phyloP scores from a whole-genome alignment of 75 land plant species.

The Selaginella moellendorffii region DNA sequence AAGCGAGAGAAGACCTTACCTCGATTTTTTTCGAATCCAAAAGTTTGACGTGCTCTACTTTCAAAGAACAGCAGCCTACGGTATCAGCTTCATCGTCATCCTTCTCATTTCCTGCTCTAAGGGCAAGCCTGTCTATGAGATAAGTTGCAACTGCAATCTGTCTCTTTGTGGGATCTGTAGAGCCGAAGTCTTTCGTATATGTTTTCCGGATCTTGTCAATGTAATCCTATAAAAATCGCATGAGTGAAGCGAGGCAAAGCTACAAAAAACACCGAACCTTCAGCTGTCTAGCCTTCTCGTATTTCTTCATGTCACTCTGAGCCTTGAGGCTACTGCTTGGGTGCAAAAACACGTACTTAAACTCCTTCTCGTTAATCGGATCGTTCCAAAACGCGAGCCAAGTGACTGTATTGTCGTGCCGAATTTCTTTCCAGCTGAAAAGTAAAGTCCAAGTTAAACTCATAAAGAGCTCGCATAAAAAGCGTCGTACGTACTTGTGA shows the following conservation, averaged over 20 bases:
- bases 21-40: constrained; percentile 55
- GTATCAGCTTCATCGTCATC: constrained; percentile 99
- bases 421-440: constrained; percentile 83
- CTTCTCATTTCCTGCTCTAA: constrained; percentile 99
- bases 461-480: too few relatives aligned
- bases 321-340: constrained; percentile 94
- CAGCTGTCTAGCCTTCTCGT: constrained; percentile 84
- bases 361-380: constrained; percentile 84
- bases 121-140: constrained; percentile 91
- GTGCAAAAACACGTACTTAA: constrained; percentile 88
- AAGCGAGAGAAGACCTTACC: constrained; percentile 31
- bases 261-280: too few relatives aligned
- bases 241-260: too few relatives aligned
- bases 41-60: constrained; percentile 80
- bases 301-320: constrained; percentile 97
- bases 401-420: constrained; percentile 91
- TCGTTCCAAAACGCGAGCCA: constrained; percentile 99
- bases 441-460: not conserved
- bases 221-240: too few relatives aligned
- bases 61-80: constrained; percentile 96
- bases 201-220: constrained; percentile 58
- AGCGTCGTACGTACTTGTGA: too few relatives aligned
- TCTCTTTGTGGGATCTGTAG: constrained; percentile 42
- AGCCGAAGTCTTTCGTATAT: constrained; percentile 68
- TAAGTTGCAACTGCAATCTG: constrained; percentile 99